Conservation (phyloP, 192 early-diverging fungal genomes). For the Spizellomyces punctatus region DNA sequence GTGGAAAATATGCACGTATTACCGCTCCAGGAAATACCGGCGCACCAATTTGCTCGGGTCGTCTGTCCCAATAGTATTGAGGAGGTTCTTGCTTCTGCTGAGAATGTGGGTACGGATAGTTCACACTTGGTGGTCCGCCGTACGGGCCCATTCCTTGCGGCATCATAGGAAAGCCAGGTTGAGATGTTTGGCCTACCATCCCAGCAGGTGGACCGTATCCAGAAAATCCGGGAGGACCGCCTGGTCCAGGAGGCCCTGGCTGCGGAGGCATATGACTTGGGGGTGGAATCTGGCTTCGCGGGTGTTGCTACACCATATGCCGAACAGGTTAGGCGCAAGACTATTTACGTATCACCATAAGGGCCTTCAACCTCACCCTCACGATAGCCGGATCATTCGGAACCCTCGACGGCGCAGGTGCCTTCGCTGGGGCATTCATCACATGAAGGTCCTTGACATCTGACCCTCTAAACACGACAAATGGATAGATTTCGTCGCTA, state of each 20-base stretch:
- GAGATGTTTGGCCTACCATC: background rate
- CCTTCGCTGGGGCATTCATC: constrained; percentile 38
- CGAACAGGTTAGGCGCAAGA: too few relatives aligned
- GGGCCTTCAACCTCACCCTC: constrained; percentile 22
- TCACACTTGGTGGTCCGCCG: constrained; percentile 4
- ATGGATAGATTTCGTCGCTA: constrained; percentile 83
- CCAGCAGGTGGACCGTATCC: background rate
- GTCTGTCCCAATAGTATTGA: too few relatives aligned
- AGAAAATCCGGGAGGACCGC: constrained; percentile 7
- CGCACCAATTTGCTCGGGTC: too few relatives aligned
- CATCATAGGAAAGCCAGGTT: constrained; percentile 12
- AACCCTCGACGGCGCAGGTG: constrained; percentile 56
- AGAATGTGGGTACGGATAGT: too few relatives aligned
- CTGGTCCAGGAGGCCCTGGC: background rate
- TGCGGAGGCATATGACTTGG: background rate
- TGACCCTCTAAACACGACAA: constrained; percentile 90
- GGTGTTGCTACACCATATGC: too few relatives aligned
- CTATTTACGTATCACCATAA: too few relatives aligned
- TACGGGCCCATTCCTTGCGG: constrained; percentile 7
- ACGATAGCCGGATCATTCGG: constrained; percentile 86
- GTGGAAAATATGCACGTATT: too few relatives aligned
- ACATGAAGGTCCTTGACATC: constrained; percentile 89
- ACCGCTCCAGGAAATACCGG: too few relatives aligned
- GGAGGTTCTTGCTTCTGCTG: too few relatives aligned
- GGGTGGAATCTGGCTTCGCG: too few relatives aligned